These are phyloP conservation scores for Conoideocrella luteorostrata DNA, from an alignment of 2,329 filamentous ascomycete species.

Conservation along the genomic window DNA sequence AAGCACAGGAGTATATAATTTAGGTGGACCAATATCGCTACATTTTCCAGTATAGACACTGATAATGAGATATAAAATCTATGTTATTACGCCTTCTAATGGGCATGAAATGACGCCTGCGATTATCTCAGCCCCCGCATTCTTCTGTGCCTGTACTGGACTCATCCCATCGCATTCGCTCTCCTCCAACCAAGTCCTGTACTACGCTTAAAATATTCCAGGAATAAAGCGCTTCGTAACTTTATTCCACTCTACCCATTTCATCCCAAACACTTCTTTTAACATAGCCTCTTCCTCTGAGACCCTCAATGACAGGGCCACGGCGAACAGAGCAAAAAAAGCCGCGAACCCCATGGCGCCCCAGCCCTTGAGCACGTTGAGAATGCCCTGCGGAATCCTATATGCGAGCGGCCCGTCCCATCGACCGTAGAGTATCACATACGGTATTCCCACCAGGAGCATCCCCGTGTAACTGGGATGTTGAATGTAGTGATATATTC, in stretches of 20 bases:
- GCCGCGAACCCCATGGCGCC: not conserved
- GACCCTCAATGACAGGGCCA: slow-evolving; percentile 25
- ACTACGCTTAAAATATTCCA: slow-evolving; percentile 1
- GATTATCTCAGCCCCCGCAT: no score
- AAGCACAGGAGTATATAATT: no score
- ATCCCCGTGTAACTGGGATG: slow-evolving; percentile 47
- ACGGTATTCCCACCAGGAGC: slow-evolving; percentile 25
- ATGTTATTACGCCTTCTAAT: no score
- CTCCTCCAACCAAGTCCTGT: not conserved
- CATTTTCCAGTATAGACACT: no score
- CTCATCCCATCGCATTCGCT: no score
- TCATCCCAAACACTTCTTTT: slow-evolving; percentile 34
- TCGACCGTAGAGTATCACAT: slow-evolving; percentile 26
- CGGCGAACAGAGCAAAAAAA: not conserved
- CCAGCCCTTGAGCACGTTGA: slow-evolving; percentile 6
- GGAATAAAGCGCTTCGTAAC: slow-evolving; percentile 44
- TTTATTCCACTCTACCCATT: slow-evolving; percentile 43
- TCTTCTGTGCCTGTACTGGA: no score
- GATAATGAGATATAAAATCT: no score
- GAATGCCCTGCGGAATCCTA: slow-evolving; percentile 24
- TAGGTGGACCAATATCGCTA: no score
- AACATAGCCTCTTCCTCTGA: slow-evolving; percentile 46
- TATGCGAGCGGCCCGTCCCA: slow-evolving; percentile 33
- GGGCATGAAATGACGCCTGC: no score
- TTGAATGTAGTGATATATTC: slow-evolving; percentile 43